A percentile compares a stretch with the other conserved stretches of the same genome.
phyloP scores from a whole-genome alignment of 108 stramenopile genomes.

The Schizochytrium sp. region DNA sequence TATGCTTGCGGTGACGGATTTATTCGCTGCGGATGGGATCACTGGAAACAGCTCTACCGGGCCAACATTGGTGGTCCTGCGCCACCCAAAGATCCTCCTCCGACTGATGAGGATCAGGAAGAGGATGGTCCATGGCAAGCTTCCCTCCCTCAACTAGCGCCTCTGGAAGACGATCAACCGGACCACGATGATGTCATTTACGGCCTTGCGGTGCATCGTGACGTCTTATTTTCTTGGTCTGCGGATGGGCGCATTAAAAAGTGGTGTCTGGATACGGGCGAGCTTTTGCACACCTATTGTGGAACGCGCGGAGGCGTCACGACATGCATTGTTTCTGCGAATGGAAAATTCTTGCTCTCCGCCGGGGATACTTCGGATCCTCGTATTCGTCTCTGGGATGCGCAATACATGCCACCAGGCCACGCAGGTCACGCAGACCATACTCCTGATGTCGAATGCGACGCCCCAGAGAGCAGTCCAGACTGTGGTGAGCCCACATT shows the following conservation, averaged over 20 bases:
- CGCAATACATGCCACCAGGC: background rate
- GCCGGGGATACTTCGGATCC: background rate
- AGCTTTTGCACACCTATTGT: background rate
- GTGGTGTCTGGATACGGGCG: background rate
- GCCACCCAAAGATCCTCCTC: background rate
- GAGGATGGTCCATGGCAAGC: background rate
- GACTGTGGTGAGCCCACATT: background rate
- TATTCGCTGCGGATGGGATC: background rate
- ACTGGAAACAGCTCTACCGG: background rate
- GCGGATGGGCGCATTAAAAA: background rate
- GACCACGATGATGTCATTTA: background rate
- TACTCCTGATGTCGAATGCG: too few species aligned
- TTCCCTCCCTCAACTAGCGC: background rate
- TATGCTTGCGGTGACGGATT: background rate
- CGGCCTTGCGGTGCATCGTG: background rate
- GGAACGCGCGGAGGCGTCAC: background rate
- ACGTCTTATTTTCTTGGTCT: background rate
- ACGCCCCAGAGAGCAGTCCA: background rate
- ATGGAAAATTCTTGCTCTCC: background rate
- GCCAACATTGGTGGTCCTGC: background rate
- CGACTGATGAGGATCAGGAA: background rate
- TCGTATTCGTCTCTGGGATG: background rate
- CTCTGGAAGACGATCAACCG: background rate
- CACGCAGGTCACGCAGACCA: background rate
- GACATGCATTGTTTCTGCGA: background rate